A percentile compares a stretch with the other conserved stretches of the same genome.
Conservation (phyloP, 352 stramenopile species). For the Plasmopara muralis region DNA sequence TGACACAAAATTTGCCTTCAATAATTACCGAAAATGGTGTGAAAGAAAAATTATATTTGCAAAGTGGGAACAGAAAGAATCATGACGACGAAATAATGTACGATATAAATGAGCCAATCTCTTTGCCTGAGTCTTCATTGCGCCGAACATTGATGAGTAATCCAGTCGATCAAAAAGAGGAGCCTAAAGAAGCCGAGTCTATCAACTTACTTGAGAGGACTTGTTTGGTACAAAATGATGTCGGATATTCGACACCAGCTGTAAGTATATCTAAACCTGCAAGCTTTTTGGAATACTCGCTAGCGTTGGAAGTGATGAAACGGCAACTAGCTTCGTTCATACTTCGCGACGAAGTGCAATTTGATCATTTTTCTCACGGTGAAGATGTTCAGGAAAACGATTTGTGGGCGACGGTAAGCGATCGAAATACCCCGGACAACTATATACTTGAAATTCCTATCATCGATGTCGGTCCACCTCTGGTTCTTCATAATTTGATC, state of each 20-base stretch:
- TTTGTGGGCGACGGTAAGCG: constrained; percentile 14
- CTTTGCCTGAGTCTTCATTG: constrained; percentile 7
- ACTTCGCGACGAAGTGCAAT: constrained; percentile 7
- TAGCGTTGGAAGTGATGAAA: constrained; percentile 21
- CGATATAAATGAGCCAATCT: neutral
- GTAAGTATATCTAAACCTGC: constrained; percentile 6
- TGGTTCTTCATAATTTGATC: constrained; percentile 52
- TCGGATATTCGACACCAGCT: constrained; percentile 7
- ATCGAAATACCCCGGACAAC: constrained; percentile 24
- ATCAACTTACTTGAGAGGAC: constrained; percentile 4
- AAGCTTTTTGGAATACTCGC: constrained; percentile 27
- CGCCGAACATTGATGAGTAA: constrained; percentile 4
- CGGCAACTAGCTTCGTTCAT: constrained; percentile 21
- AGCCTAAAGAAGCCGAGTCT: neutral
- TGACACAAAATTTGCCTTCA: constrained; percentile 1
- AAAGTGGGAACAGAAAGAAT: neutral
- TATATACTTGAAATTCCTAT: constrained; percentile 60
- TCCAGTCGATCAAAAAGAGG: neutral
- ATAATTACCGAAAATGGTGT: neutral
- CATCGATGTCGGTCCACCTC: constrained; percentile 34
- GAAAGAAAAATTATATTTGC: neutral
- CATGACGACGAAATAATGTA: neutral
- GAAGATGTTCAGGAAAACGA: constrained; percentile 4
- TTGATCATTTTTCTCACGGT: neutral
- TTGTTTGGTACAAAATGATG: constrained; percentile 3